Percentiles rank a stretch among this genome's conserved stretches.
phyloP scores from a whole-genome alignment of 148 eudicot species.

The Rhododendron ovatum region DNA sequence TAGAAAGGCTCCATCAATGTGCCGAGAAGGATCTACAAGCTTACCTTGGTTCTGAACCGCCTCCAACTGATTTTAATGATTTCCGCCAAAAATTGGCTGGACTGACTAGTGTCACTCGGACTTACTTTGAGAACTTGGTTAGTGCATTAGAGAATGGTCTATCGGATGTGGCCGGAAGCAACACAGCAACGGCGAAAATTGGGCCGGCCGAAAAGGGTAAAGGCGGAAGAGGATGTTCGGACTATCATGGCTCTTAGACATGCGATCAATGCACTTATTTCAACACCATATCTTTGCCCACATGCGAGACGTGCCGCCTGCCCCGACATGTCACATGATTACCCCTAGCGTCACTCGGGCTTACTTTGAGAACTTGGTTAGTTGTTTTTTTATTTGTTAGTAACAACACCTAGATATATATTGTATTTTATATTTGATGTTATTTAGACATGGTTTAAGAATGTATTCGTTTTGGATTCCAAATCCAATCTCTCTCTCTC shows the following conservation, averaged over 20 bases:
- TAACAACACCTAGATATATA: neutral
- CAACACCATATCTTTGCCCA: slow-evolving; percentile 6
- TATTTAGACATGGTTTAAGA: no score
- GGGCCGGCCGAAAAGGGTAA: slow-evolving; percentile 36
- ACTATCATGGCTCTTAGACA: slow-evolving; percentile 45
- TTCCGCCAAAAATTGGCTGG: slow-evolving; percentile 21
- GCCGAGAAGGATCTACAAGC: slow-evolving; percentile 23
- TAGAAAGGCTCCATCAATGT: slow-evolving; percentile 29
- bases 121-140: slow-evolving; percentile 78
- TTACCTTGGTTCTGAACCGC: slow-evolving; percentile 8
- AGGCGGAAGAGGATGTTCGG: slow-evolving; percentile 36
- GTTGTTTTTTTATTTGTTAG: no score
- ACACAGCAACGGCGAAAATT: slow-evolving; percentile 33
- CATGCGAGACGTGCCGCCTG: slow-evolving; percentile 16
- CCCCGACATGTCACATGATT: neutral
- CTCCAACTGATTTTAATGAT: neutral
- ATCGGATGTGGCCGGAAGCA: slow-evolving; percentile 53
- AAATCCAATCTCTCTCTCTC: no score
- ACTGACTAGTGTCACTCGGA: slow-evolving; percentile 55
- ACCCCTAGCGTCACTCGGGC: neutral
- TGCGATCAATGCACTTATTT: slow-evolving; percentile 30
- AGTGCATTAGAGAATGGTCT: slow-evolving; percentile 77
- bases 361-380: neutral
- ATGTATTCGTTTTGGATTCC: no score
- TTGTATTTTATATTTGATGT: no score